A percentile compares a stretch with the other conserved stretches of the same genome.
These are phyloP conservation scores for Scheffersomyces lignosus DNA, from an alignment of 805 yeast species.

Conservation along the genomic window DNA sequence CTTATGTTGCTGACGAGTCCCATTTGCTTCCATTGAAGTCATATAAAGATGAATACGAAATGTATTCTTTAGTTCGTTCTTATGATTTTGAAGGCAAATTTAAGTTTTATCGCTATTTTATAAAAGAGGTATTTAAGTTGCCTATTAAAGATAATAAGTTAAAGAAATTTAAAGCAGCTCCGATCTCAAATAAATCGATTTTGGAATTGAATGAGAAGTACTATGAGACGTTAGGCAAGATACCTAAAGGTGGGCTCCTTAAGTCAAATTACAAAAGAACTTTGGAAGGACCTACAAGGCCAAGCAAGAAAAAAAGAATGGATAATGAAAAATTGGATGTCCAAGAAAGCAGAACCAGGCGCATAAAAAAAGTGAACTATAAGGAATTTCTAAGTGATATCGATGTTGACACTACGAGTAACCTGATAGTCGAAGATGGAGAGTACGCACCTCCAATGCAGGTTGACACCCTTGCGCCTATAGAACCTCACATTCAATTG, in stretches of 20 bases:
- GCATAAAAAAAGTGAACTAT: neutral
- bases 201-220: conserved; percentile 15
- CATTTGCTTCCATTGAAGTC: conserved; percentile 18
- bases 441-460: conserved; percentile 1
- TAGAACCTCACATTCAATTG: conserved; percentile 5
- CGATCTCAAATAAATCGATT: conserved; percentile 8
- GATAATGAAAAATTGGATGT: too few species aligned
- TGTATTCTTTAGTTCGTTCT: conserved; percentile 49
- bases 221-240: conserved; percentile 22
- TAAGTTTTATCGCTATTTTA: conserved; percentile 64
- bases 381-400: neutral
- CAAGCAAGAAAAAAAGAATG: conserved; percentile 4
- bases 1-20: conserved; percentile 28
- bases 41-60: conserved; percentile 26
- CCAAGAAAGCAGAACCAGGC: too few species aligned
- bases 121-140: conserved; percentile 13
- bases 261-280: neutral
- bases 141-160: conserved; percentile 8
- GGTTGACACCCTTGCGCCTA: conserved; percentile 5
- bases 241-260: conserved; percentile 15
- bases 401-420: neutral
- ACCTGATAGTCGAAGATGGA: conserved; percentile 1
- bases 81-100: conserved; percentile 73
- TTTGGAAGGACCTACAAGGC: neutral
- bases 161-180: conserved; percentile 4